Evolutionary conservation across 2,329 filamentous ascomycete species (phyloP), one percentile per base, ranked within the genome.

Genomic region (Fusarium nygamai): DNA sequence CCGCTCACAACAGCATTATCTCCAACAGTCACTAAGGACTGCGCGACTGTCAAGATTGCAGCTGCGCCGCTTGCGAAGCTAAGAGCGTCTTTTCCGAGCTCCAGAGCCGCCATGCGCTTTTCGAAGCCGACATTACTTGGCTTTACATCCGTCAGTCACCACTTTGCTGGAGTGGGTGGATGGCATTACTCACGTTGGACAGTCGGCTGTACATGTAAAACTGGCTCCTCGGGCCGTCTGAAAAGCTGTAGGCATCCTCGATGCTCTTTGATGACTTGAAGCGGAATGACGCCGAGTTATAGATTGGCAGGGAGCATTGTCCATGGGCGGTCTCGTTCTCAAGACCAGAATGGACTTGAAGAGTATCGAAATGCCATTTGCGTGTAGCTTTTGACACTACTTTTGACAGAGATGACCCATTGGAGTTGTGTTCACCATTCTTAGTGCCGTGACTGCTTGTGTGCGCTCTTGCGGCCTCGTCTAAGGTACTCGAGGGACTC

Each of bases 121-220:
- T 68, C 65, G 14, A 68, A 68, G 10, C 63, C 61, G 4, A 24
- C 54, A 24, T 51, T 50, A n/a, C 61, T 68, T 4, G 65, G 65
- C 38, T 68, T 54, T 20, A 44, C 14, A 19, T 7, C 5, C 22
- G 7, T 50, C 29, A 50, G 47, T 9, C 10, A 1, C 10, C 2
- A 48, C 5, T 8, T 31, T 8, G 1, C n/a, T n/a, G n/a, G 20
- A 27, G 29, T n/a, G 3, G n/a, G 29, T 12, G n/a, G n/a, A 22
- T 34, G 27, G 16, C 0, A 2, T 10, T 22, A 36, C 39, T 59
- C 31, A 44, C 54, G 29, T 58, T 58, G 39, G 54, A 58, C 36
- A 58, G 38, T 22, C 54, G 38, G n/a, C 39, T 58, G 24, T 58
- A 58, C 38, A 43, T 33, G 39, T 58, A 58, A n/a, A 41, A 56